Conservation (phyloP, 441 rosid genomes). For the Pelargonium cotyledonis region DNA sequence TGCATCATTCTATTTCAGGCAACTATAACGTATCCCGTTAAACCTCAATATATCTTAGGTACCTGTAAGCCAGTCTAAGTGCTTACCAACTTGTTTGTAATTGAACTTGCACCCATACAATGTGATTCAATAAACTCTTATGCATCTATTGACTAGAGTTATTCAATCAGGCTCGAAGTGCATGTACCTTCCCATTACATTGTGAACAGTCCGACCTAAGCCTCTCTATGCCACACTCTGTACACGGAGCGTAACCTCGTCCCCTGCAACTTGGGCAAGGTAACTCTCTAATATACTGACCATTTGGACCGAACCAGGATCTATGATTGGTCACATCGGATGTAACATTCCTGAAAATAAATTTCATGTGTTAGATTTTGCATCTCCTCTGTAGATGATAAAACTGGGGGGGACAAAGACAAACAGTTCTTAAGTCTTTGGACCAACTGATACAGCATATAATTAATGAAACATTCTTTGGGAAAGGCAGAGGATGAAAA, state of each 20-base stretch:
- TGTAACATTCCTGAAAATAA: conserved; percentile 38
- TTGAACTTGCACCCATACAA: no score
- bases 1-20: no score
- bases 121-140: no score
- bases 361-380: conserved; percentile 9
- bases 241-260: conserved; percentile 82
- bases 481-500: no score
- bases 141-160: background rate
- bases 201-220: conserved; percentile 55
- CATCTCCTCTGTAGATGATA: background rate
- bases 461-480: no score
- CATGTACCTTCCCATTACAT: conserved; percentile 80
- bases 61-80: no score
- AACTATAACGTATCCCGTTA: no score
- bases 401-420: background rate
- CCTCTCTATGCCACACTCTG: conserved; percentile 79
- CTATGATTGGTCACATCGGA: conserved; percentile 47
- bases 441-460: no score
- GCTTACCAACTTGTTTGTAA: no score
- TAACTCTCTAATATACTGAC: conserved; percentile 84
- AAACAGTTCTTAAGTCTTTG: background rate
- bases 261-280: conserved; percentile 94
- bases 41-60: no score
- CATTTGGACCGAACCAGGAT: conserved; percentile 94
- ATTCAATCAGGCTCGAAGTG: background rate